phyloP scores from a whole-genome alignment of 345 rosid genomes.

The Eucalyptus globulus region DNA sequence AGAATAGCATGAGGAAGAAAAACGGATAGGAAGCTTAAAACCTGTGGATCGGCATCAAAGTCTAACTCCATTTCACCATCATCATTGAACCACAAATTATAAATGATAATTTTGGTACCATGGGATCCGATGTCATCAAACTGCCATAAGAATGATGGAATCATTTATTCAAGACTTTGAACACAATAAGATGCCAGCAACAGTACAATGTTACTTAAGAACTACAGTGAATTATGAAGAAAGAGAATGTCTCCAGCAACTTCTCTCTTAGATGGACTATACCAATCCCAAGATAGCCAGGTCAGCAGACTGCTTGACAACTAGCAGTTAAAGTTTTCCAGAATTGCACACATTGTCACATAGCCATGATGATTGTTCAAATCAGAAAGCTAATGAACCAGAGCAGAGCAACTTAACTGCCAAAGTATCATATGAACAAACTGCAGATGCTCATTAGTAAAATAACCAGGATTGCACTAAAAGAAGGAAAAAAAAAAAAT shows the following conservation, averaged over 20 bases:
- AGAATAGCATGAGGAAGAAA: not conserved
- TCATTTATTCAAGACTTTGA: not conserved
- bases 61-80: slow-evolving; percentile 66
- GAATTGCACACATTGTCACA: not conserved
- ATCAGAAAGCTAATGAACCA: not conserved
- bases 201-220: not conserved
- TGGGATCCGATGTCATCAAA: slow-evolving; percentile 67
- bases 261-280: not conserved
- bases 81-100: slow-evolving; percentile 74
- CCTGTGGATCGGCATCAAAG: slow-evolving; percentile 61
- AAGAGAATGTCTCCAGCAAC: not conserved
- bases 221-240: not conserved
- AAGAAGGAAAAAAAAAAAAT: not conserved
- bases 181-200: not conserved
- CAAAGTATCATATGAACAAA: not conserved
- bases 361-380: not conserved
- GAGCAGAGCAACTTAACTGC: not conserved
- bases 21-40: slow-evolving; percentile 4
- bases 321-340: not conserved
- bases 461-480: not conserved
- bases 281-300: not conserved
- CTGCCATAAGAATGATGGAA: slow-evolving; percentile 24
- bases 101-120: slow-evolving; percentile 86
- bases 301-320: not conserved
- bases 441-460: not conserved